Percentiles rank a stretch among this genome's conserved stretches.
These are phyloP conservation scores for Acanthamoeba polyphaga DNA, from an alignment of 208 protist genomes.

Conservation along the genomic window DNA sequence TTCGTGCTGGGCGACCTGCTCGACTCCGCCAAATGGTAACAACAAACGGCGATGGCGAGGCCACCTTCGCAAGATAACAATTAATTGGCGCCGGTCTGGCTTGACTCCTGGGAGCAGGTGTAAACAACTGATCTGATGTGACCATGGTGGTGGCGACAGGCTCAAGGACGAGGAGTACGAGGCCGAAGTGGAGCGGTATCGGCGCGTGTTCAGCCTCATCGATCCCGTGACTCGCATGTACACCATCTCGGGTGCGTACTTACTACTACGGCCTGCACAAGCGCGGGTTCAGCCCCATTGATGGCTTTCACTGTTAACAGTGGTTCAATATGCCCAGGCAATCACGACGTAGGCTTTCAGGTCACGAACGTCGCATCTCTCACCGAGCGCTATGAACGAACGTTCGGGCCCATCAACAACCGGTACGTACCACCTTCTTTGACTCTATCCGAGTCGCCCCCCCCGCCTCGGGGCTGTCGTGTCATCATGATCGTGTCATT, in stretches of 20 bases:
- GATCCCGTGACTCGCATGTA: background rate
- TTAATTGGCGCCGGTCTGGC: background rate
- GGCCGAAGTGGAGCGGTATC: constrained; percentile 7
- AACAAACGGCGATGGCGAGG: background rate
- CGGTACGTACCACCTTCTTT: background rate
- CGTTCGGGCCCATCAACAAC: constrained; percentile 39
- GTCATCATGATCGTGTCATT: too few species aligned
- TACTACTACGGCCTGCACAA: background rate
- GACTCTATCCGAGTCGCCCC: background rate
- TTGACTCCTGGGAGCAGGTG: background rate
- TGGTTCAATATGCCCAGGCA: background rate
- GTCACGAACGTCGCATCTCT: background rate
- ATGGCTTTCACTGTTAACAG: too few species aligned
- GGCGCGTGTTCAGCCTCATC: background rate
- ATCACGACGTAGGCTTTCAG: constrained; percentile 43
- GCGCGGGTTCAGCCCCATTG: background rate
- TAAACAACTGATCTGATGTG: too few species aligned
- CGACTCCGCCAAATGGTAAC: constrained; percentile 32
- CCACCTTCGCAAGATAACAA: too few species aligned
- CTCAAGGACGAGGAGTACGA: constrained; percentile 30
- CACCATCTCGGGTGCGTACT: background rate
- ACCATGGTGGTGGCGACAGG: background rate
- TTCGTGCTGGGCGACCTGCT: constrained; percentile 63
- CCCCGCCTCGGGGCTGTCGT: too few species aligned
- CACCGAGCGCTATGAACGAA: background rate